A percentile compares a stretch with the other conserved stretches of the same genome.
Conservation (phyloP, 2,329 filamentous ascomycete species). For the Parastagonospora nodorum region DNA sequence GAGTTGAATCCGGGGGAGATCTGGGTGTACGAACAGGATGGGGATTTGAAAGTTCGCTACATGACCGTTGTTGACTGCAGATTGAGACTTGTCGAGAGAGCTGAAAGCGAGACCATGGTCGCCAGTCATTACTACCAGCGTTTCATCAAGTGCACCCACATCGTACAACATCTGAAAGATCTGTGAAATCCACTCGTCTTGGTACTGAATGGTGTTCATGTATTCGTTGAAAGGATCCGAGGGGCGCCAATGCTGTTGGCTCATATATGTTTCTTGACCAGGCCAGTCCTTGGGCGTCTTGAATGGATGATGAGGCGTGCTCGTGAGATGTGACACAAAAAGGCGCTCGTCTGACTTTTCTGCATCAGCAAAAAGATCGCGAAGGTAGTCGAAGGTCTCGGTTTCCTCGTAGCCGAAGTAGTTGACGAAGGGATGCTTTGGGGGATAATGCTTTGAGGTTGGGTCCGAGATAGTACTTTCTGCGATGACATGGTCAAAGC, state of each 20-base stretch:
- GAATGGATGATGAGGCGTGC: constrained; percentile 21
- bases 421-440: constrained; percentile 18
- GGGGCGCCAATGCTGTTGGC: constrained; percentile 16
- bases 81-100: constrained; percentile 18
- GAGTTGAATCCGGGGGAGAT: constrained; percentile 16
- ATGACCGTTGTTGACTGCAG: constrained; percentile 20
- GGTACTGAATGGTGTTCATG: constrained; percentile 22
- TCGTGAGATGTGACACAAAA: constrained; percentile 21
- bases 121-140: constrained; percentile 19
- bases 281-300: constrained; percentile 17
- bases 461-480: constrained; percentile 16
- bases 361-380: constrained; percentile 19
- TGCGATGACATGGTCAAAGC: constrained; percentile 13
- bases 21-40: constrained; percentile 18
- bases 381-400: constrained; percentile 18
- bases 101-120: constrained; percentile 21
- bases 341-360: constrained; percentile 11
- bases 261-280: constrained; percentile 10
- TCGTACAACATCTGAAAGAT: constrained; percentile 23
- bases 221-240: constrained; percentile 18
- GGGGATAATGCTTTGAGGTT: constrained; percentile 19
- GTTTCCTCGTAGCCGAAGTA: constrained; percentile 22
- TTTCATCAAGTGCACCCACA: constrained; percentile 16
- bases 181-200: constrained; percentile 21
- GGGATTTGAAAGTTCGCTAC: constrained; percentile 21